Conservation (phyloP, 129 eudicot species). For the Dittrichia graveolens region DNA sequence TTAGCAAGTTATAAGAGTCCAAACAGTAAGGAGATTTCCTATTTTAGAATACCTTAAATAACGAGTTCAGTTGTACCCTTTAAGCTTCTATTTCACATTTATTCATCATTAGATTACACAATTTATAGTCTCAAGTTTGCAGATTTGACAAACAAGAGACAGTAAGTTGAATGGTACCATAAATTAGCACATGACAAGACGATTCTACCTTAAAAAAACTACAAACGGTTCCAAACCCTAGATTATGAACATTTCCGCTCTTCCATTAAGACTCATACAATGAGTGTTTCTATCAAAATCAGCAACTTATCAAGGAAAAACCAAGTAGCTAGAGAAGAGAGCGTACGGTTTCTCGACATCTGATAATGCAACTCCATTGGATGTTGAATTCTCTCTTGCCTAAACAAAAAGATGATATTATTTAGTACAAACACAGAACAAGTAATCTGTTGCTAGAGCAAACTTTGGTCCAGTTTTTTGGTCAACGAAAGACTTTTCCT, state of each 20-base stretch:
- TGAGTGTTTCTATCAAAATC: neutral
- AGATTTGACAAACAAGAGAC: neutral
- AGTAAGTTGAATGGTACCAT: slow-evolving; percentile 2
- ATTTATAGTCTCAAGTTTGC: neutral
- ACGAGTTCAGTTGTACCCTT: neutral
- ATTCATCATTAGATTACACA: too few species aligned
- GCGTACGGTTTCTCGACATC: slow-evolving; percentile 67
- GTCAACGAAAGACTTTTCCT: neutral
- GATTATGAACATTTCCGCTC: neutral
- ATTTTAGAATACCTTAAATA: neutral
- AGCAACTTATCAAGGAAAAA: neutral
- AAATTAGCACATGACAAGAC: neutral
- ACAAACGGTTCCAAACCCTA: neutral
- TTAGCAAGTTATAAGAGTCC: too few species aligned
- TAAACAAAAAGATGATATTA: slow-evolving; percentile 22
- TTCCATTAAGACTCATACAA: neutral
- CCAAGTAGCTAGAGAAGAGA: slow-evolving; percentile 17
- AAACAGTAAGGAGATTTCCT: neutral
- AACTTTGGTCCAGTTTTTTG: neutral
- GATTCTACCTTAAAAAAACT: neutral
- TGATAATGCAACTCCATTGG: slow-evolving; percentile 41
- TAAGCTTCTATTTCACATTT: slow-evolving; percentile 1
- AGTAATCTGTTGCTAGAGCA: slow-evolving; percentile 1
- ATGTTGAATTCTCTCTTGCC: slow-evolving; percentile 50
- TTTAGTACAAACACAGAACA: slow-evolving; percentile 17